phyloP scores from a whole-genome alignment of 2,329 filamentous ascomycete genomes.

The Aspergillus sojae region DNA sequence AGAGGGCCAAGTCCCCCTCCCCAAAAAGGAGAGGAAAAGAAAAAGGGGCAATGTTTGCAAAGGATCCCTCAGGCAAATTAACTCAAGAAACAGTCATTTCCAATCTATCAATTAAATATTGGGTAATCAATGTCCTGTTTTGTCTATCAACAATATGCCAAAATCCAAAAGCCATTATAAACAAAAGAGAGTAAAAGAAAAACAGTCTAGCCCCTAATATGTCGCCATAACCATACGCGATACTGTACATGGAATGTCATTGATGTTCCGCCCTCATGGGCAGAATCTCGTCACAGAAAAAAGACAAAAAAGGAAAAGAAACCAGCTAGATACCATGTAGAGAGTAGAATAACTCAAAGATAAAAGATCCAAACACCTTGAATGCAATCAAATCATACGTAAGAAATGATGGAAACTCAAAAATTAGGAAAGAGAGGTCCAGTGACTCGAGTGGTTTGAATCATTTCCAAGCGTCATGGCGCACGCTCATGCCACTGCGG shows the following conservation, averaged over 20 bases:
- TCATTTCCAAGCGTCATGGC: neutral
- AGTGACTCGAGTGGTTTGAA: neutral
- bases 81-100: neutral
- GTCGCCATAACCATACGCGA: slow-evolving; percentile 25
- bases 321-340: neutral
- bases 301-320: slow-evolving; percentile 3
- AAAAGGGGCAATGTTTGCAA: neutral
- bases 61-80: neutral
- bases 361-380: slow-evolving; percentile 9
- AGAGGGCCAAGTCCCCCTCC: neutral
- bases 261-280: slow-evolving; percentile 4
- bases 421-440: neutral
- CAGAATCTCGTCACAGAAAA: slow-evolving; percentile 1
- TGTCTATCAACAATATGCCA: slow-evolving; percentile 3
- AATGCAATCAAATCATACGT: slow-evolving; percentile 7
- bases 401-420: neutral
- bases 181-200: slow-evolving; percentile 2
- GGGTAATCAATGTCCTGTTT: neutral
- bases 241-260: slow-evolving; percentile 23
- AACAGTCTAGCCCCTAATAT: slow-evolving; percentile 22
- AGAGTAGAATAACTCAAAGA: slow-evolving; percentile 14
- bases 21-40: no score
- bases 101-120: neutral
- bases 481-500: slow-evolving; percentile 1
- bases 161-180: neutral